Percentiles rank a stretch among this genome's conserved stretches.
Evolutionary conservation across 257 asterid genomes (phyloP).

Genomic region (Osmanthus fragrans): DNA sequence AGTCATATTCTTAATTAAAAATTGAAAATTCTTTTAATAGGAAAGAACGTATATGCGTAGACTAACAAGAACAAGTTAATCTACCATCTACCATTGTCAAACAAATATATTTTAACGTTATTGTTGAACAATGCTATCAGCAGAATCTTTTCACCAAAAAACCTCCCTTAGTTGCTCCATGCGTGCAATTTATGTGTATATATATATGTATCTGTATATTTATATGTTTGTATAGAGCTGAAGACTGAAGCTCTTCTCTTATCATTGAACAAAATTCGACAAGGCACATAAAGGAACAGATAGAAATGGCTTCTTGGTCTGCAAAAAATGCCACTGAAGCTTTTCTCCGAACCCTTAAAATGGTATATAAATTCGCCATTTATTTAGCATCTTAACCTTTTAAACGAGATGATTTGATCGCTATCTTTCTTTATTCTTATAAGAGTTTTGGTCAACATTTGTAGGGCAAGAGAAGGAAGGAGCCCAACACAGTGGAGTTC

Average conservation of each 20-base stretch:
- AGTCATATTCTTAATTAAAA: neutral
- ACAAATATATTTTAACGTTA: too few relatives aligned
- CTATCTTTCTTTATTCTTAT: too few relatives aligned
- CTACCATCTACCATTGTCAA: too few relatives aligned
- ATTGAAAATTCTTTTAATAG: neutral
- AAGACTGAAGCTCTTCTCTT: neutral
- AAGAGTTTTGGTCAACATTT: too few relatives aligned
- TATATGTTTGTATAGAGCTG: neutral
- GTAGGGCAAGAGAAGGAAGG: conserved; percentile 28
- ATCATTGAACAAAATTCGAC: neutral
- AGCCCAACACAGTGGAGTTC: conserved; percentile 24
- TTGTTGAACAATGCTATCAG: conserved; percentile 2
- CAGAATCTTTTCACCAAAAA: conserved; percentile 23
- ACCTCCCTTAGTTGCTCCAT: conserved; percentile 29
- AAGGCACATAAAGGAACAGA: neutral
- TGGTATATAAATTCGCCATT: conserved; percentile 13
- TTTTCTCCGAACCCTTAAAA: conserved; percentile 25
- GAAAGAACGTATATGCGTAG: neutral
- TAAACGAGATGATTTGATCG: neutral
- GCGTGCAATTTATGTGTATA: conserved; percentile 6
- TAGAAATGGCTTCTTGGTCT: conserved; percentile 34
- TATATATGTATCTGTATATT: too few relatives aligned
- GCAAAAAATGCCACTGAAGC: conserved; percentile 38
- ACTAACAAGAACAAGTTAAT: neutral
- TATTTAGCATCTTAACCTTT: too few relatives aligned